Percentiles rank a stretch among this genome's conserved stretches.
Evolutionary conservation across 139 green algal species (phyloP).

Genomic region (Pleodorina starrii): DNA sequence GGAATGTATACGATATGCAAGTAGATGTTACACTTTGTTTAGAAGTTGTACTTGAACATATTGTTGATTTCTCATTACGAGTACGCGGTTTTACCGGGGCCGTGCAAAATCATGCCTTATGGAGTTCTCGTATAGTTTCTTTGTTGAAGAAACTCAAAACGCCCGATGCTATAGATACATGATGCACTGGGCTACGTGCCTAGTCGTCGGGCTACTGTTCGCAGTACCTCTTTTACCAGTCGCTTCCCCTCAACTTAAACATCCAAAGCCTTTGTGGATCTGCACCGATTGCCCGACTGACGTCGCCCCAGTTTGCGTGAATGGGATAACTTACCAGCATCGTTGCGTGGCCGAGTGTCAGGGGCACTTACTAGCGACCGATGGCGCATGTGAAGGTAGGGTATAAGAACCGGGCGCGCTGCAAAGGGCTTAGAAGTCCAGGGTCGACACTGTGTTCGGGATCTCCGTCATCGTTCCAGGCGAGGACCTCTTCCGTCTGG

Average conservation of each 20-base stretch:
- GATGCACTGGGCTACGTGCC: constrained; percentile 6
- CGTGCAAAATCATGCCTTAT: too few relatives aligned
- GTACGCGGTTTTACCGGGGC: too few relatives aligned
- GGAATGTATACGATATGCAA: too few relatives aligned
- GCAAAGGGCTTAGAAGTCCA: too few relatives aligned
- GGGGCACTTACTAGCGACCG: background rate
- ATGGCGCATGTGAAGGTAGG: constrained; percentile 16
- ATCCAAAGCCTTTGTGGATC: background rate
- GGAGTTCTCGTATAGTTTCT: too few relatives aligned
- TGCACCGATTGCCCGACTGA: constrained; percentile 12
- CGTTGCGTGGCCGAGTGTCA: constrained; percentile 28
- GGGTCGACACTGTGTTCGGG: too few relatives aligned
- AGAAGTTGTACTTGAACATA: too few relatives aligned
- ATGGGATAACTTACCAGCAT: constrained; percentile 11
- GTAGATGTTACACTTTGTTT: too few relatives aligned
- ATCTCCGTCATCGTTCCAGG: too few relatives aligned
- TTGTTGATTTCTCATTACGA: too few relatives aligned
- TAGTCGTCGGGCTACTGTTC: background rate
- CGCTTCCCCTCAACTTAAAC: background rate
- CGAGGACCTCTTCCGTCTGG: background rate
- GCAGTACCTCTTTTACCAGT: background rate
- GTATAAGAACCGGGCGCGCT: too few relatives aligned
- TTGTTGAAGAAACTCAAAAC: too few relatives aligned
- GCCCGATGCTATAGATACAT: constrained; percentile 15
- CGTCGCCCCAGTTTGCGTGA: background rate